Evolutionary conservation across 495 filamentous ascomycete genomes (phyloP).

Genomic region (Darksidea phi): DNA sequence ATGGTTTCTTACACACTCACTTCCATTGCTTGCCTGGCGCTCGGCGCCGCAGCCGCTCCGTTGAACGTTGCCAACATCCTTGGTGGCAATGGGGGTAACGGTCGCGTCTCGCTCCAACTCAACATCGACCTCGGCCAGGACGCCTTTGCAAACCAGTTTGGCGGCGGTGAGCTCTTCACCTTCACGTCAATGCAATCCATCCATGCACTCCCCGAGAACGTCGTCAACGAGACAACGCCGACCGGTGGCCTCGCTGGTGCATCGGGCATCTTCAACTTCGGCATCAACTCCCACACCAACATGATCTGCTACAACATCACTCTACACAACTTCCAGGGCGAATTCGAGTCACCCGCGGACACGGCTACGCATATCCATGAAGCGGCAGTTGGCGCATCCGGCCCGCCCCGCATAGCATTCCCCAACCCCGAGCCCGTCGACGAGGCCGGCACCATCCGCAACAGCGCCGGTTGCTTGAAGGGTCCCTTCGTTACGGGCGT

Average conservation of each 20-base stretch:
- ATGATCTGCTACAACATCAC: slow-evolving; percentile 48
- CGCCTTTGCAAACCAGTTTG: background rate
- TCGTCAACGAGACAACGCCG: slow-evolving; percentile 43
- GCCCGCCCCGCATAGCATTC: slow-evolving; percentile 47
- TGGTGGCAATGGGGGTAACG: background rate
- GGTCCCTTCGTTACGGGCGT: slow-evolving; percentile 49
- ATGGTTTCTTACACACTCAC: slow-evolving; percentile 22
- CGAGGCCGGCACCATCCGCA: slow-evolving; percentile 31
- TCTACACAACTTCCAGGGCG: slow-evolving; percentile 42
- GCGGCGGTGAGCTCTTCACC: slow-evolving; percentile 27
- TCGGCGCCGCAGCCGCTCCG: slow-evolving; percentile 8
- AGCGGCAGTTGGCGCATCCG: slow-evolving; percentile 38
- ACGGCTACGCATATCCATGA: slow-evolving; percentile 51
- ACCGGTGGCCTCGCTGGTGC: slow-evolving; percentile 41
- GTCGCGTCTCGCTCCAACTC: slow-evolving; percentile 5
- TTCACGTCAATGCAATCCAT: slow-evolving; percentile 47
- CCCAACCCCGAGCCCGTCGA: slow-evolving; percentile 42
- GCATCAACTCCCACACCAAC: slow-evolving; percentile 44
- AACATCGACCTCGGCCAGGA: slow-evolving; percentile 17
- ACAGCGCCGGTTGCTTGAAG: slow-evolving; percentile 43
- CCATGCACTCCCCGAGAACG: slow-evolving; percentile 43
- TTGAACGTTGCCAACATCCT: background rate
- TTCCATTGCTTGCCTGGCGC: background rate
- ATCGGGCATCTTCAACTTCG: slow-evolving; percentile 44
- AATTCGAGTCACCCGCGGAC: slow-evolving; percentile 41